Base-by-base conservation (phyloP, 192 early-diverging fungal genomes). In the Linnemannia zychae region DNA sequence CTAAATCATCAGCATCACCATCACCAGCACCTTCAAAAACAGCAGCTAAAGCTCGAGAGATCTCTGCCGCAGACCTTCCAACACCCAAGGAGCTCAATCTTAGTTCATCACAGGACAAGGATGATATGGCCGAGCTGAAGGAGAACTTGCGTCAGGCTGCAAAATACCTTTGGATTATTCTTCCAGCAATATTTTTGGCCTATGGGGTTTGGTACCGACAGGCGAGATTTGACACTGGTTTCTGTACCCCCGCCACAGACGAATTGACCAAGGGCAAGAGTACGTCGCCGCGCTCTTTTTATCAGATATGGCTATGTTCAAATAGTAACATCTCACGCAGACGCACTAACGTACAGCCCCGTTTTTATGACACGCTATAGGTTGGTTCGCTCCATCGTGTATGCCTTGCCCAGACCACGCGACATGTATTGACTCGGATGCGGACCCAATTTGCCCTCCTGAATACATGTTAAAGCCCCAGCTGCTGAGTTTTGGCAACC, bases 321-420 rank as follows among this genome's bases (percentile, higher is more conserved):
- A 28, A 44, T 48, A 4, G 44, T 5, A 16, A 28, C 31, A 7
- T 48, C n/a, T 31, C 24, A 3, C 22, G 13, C 28, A 63, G 24
- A 9, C 20, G 1, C n/a, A 69, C 20, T 69, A 40, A 69, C 20
- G 11, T 37, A 18, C 13, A n/a, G n/a, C 63, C 22, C 37, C 13
- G 34, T 37, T 22, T 47, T 16, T 34, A 0, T 52, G 53, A 7
- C 20, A 31, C 38, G 34, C 40, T 65, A 31, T 80, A 81, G 82
- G 72, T 28, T 83, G 79, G 76, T 75, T 75, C 33, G 80, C 80
- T 24, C 88, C 88, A 11, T 83, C 67, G 17, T 89, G 88, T 63
- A 89, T 89, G 31, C 88, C 88, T 6, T 89, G 88, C 52, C 88
- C 88, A 15, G 82, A 86, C 38, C 84, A 81, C 66, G 88, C 84